Evolutionary conservation across 139 green algal genomes (phyloP), one percentile per base, ranked within the genome.

Genomic region (Auxenochlorella pyrenoidosa): DNA sequence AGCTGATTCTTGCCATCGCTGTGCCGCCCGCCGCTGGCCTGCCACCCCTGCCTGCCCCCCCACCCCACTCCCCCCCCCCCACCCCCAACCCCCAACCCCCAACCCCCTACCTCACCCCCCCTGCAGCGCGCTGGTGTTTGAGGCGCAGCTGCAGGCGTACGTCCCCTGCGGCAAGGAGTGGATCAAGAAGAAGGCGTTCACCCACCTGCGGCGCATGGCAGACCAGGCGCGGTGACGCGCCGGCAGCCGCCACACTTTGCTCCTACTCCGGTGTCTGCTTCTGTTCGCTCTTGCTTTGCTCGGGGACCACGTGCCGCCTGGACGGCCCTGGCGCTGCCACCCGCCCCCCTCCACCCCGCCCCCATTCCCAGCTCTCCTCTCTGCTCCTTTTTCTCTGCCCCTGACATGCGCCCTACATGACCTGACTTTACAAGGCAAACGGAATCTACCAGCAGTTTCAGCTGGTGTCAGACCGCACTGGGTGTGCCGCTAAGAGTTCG

Each of bases 181-280:
- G 87, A 89, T 95, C 12, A 95, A 95, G 84, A 90, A 95, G 65
- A 76, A 83, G 30, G 66, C 84, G 19, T 94, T 92, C 78, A 73
- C 82, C 22, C 86, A 93, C 80, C 71, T 94, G 68, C 90, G 89
- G 87, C 85, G 85, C n/a, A 79, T 91, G 76, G 86, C 87, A 30
- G 73, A 83, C 87, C 88, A 94, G 91, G 82, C 87, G 84, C 75
- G 80, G 47, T 72, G 66, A 79, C 22, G 28, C 40, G 41, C 18
- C 5, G 24, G 41, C 32, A 36, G 41, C 70, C 13, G 47, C 47
- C 47, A 54, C 47, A 6, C 47, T 72, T 36, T 34, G 54, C 54
- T 22, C 8, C 73, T 58, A 3, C 40, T 79, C 22, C 21, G 1
- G 2, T 21, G 19, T n/a, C 16, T 79, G 36, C 15, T 19, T 22